Percentiles rank a stretch among this genome's conserved stretches.
Conservation (phyloP, 148 eudicot genomes). For the Rhododendron kiyosumense region DNA sequence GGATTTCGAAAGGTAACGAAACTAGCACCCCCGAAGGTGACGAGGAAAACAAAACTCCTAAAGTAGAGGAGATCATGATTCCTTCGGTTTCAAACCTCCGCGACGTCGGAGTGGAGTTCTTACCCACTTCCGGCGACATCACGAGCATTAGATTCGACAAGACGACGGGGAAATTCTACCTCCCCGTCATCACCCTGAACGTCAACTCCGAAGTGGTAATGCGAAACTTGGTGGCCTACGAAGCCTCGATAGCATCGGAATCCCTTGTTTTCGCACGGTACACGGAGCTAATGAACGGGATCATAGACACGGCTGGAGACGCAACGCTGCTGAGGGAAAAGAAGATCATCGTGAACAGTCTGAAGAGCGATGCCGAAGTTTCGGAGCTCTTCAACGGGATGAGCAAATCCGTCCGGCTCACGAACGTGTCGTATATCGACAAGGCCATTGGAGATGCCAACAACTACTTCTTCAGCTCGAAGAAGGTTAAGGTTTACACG, state of each 20-base stretch:
- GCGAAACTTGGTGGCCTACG: constrained; percentile 36
- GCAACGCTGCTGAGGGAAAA: constrained; percentile 28
- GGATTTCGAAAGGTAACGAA: not conserved
- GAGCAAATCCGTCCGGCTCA: constrained; percentile 29
- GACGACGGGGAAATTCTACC: not conserved
- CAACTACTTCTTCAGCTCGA: constrained; percentile 13
- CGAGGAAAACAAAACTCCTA: not conserved
- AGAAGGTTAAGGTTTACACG: constrained; percentile 15
- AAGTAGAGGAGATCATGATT: constrained; percentile 38
- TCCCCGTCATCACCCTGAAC: constrained; percentile 8
- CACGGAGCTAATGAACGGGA: constrained; percentile 49
- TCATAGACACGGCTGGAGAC: constrained; percentile 34
- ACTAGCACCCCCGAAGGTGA: not conserved
- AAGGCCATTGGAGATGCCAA: constrained; percentile 33
- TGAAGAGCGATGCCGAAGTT: constrained; percentile 29
- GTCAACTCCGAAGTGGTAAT: constrained; percentile 15
- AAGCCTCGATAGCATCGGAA: constrained; percentile 23
- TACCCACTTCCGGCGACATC: constrained; percentile 14
- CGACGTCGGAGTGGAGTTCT: constrained; percentile 26
- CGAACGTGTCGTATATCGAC: constrained; percentile 25
- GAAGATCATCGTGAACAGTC: constrained; percentile 18
- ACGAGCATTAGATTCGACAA: not conserved
- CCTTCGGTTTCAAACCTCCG: constrained; percentile 36
- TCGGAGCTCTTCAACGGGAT: constrained; percentile 46
- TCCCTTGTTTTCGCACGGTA: constrained; percentile 32